Evolutionary conservation across 371 early-diverging fungal species (phyloP).

Genomic region (Capniomyces stellatus): DNA sequence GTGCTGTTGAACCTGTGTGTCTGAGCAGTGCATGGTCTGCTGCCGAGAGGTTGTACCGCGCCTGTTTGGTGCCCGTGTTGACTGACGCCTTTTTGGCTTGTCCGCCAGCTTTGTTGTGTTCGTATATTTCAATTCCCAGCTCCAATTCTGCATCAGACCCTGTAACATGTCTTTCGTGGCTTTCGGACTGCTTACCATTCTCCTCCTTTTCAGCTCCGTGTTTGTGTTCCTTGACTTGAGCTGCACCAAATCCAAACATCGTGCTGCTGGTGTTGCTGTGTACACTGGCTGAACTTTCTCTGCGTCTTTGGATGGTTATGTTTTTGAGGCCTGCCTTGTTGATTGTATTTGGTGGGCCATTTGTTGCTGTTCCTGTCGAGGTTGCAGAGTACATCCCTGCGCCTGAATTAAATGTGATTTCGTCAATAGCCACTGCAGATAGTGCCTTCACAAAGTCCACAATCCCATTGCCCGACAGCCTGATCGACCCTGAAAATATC

Average conservation of each 20-base stretch:
- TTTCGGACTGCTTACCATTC: no score
- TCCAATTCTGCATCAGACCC: no score
- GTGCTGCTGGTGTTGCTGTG: background rate
- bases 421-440: constrained; percentile 74
- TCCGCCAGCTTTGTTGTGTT: no score
- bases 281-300: background rate
- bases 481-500: constrained; percentile 47
- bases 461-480: constrained; percentile 34
- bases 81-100: no score
- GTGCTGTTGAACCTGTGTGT: constrained; percentile 12
- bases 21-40: background rate
- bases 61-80: background rate
- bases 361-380: background rate
- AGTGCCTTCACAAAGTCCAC: constrained; percentile 78
- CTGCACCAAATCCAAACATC: no score
- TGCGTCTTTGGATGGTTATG: no score
- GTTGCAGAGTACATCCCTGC: constrained; percentile 19
- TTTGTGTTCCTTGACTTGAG: no score
- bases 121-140: no score
- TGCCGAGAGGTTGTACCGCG: background rate
- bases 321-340: background rate
- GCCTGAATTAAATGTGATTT: constrained; percentile 36
- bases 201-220: no score
- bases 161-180: no score
- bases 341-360: background rate